Conservation (phyloP, 1,284 basidiomycete genomes). For the Rhodofomes roseus region DNA sequence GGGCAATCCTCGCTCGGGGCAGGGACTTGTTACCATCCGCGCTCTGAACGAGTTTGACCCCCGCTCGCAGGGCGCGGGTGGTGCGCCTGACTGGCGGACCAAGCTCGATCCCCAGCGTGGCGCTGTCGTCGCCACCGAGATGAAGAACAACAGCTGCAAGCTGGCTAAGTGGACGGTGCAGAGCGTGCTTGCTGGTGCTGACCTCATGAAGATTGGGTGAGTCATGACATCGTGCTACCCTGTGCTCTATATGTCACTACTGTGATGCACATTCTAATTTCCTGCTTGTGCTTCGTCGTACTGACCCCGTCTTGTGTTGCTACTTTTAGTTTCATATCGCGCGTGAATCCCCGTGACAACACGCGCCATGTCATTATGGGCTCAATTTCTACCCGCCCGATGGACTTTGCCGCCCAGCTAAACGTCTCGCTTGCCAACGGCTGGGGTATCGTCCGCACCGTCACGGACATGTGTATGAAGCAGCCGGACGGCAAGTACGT, state of each 20-base stretch:
- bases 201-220: slow-evolving; percentile 96
- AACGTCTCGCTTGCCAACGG: slow-evolving; percentile 95
- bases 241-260: not conserved
- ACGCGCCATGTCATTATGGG: slow-evolving; percentile 95
- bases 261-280: not conserved
- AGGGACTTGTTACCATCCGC: slow-evolving; percentile 87
- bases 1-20: slow-evolving; percentile 66
- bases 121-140: slow-evolving; percentile 98
- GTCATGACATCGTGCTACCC: slow-evolving; percentile 23
- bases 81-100: slow-evolving; percentile 95
- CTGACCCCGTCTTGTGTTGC: not conserved
- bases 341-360: slow-evolving; percentile 91
- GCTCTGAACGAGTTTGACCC: slow-evolving; percentile 98
- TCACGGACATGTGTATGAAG: slow-evolving; percentile 90
- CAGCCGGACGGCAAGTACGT: slow-evolving; percentile 97
- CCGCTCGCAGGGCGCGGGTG: slow-evolving; percentile 86
- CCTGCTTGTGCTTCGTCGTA: not conserved
- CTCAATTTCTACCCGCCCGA: slow-evolving; percentile 92
- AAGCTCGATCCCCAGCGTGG: slow-evolving; percentile 96
- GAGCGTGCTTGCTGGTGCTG: slow-evolving; percentile 93
- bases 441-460: slow-evolving; percentile 97
- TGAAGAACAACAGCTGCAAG: slow-evolving; percentile 99
- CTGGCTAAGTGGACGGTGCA: slow-evolving; percentile 98
- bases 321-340: slow-evolving; percentile 78
- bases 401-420: slow-evolving; percentile 92